Evolutionary conservation across 768 basidiomycete species (phyloP).

Genomic region (Hericium alpestre): DNA sequence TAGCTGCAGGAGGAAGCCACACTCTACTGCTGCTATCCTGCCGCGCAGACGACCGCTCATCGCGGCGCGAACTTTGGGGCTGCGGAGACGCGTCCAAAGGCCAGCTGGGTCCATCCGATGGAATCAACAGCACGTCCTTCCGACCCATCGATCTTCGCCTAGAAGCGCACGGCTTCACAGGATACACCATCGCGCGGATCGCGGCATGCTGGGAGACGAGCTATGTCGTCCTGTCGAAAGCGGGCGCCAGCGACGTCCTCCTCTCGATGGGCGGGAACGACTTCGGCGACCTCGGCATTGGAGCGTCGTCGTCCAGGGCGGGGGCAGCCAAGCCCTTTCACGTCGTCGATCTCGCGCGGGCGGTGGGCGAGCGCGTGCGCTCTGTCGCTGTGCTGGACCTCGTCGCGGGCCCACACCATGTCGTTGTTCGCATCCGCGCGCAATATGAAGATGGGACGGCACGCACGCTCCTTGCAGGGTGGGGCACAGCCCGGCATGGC

Average conservation of each 20-base stretch:
- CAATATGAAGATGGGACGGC: slow-evolving; percentile 16
- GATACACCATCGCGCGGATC: slow-evolving; percentile 38
- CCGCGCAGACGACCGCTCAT: background rate
- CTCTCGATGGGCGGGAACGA: slow-evolving; percentile 80
- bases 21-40: slow-evolving; percentile 54
- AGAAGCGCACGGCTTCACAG: slow-evolving; percentile 24
- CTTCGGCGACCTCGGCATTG: slow-evolving; percentile 70
- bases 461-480: slow-evolving; percentile 41
- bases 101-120: slow-evolving; percentile 52
- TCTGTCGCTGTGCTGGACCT: slow-evolving; percentile 31
- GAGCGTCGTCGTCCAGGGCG: slow-evolving; percentile 14
- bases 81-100: slow-evolving; percentile 62
- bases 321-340: slow-evolving; percentile 21
- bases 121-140: slow-evolving; percentile 26
- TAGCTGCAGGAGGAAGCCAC: slow-evolving; percentile 74
- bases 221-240: slow-evolving; percentile 49
- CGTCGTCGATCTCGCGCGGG: slow-evolving; percentile 27
- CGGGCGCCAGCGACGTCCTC: slow-evolving; percentile 37
- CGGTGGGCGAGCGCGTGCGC: slow-evolving; percentile 11
- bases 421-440: slow-evolving; percentile 36
- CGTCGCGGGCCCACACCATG: slow-evolving; percentile 63
- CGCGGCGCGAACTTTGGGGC: slow-evolving; percentile 47
- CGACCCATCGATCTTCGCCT: slow-evolving; percentile 34
- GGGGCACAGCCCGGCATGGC: slow-evolving; percentile 80
- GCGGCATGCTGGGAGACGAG: slow-evolving; percentile 80